These are phyloP conservation scores for Cercospora zeina DNA, from an alignment of 2,329 filamentous ascomycete species.

Conservation along the genomic window DNA sequence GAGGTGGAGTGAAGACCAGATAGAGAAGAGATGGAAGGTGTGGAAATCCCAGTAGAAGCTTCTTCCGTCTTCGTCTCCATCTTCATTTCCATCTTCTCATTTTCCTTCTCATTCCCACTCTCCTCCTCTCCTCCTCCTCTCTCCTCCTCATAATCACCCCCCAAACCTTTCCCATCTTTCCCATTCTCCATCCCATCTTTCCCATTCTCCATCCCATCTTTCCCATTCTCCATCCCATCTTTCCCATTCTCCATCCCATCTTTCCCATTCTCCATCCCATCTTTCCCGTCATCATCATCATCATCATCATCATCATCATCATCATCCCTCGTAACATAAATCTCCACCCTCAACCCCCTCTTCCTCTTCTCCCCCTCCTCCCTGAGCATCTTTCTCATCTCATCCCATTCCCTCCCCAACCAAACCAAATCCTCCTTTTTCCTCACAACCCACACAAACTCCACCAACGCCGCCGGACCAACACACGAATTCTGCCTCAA, in stretches of 20 bases:
- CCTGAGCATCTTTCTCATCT: constrained; percentile 47
- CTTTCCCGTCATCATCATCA: too few relatives aligned
- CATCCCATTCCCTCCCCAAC: constrained; percentile 58
- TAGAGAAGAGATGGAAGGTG: constrained; percentile 3
- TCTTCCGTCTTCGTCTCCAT: not conserved
- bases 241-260: too few relatives aligned
- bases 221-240: too few relatives aligned
- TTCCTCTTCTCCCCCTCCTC: constrained; percentile 32
- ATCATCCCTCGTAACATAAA: constrained; percentile 58
- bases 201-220: too few relatives aligned
- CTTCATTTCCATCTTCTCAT: too few relatives aligned
- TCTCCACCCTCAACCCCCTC: constrained; percentile 52
- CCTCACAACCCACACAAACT: constrained; percentile 67
- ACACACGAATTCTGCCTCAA: constrained; percentile 38
- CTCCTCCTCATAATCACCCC: too few relatives aligned
- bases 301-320: too few relatives aligned
- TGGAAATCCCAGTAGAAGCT: not conserved
- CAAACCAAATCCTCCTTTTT: constrained; percentile 58
- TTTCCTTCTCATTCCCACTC: not conserved
- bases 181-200: too few relatives aligned
- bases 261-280: not conserved
- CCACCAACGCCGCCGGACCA: constrained; percentile 42
- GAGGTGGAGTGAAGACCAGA: constrained; percentile 6
- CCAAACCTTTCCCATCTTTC: too few relatives aligned
- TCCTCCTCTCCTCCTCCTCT: too few relatives aligned